Conservation (phyloP, 805 yeast genomes). For the Komagataella phaffii region DNA sequence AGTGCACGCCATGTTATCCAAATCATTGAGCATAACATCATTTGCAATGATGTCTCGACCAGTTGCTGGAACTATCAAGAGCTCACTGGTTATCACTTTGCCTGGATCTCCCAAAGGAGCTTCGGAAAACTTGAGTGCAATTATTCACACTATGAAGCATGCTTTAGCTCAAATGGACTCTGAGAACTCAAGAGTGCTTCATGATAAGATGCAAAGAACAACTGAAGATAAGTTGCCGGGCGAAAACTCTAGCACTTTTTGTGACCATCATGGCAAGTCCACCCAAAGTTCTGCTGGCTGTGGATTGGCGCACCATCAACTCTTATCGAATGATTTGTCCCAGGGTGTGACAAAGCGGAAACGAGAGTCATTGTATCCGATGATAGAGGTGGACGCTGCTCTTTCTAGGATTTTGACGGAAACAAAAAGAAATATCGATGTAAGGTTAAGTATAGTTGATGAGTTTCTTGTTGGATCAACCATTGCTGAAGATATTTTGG, state of each 20-base stretch:
- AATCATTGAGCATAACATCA: slow-evolving; percentile 29
- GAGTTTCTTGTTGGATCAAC: slow-evolving; percentile 22
- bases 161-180: slow-evolving; percentile 24
- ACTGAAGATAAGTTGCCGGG: slow-evolving; percentile 12
- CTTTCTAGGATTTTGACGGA: slow-evolving; percentile 16
- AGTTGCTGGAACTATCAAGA: slow-evolving; percentile 28
- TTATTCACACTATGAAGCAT: slow-evolving; percentile 25
- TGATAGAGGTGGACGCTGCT: slow-evolving; percentile 29
- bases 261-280: slow-evolving; percentile 7
- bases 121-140: slow-evolving; percentile 25
- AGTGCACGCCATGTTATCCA: slow-evolving; percentile 30
- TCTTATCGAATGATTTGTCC: slow-evolving; percentile 19
- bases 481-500: slow-evolving; percentile 25
- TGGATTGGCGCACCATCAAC: slow-evolving; percentile 23
- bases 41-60: slow-evolving; percentile 36
- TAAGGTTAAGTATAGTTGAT: slow-evolving; percentile 14
- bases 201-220: slow-evolving; percentile 16
- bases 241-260: background rate
- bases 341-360: slow-evolving; percentile 27
- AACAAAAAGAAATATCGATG: slow-evolving; percentile 17
- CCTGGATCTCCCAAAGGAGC: slow-evolving; percentile 44
- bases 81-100: slow-evolving; percentile 26
- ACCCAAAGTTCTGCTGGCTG: slow-evolving; percentile 10
- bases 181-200: slow-evolving; percentile 25
- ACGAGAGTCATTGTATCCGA: slow-evolving; percentile 34